Conservation (phyloP, 495 filamentous ascomycete species). For the Aspergillus bertholletiae region DNA sequence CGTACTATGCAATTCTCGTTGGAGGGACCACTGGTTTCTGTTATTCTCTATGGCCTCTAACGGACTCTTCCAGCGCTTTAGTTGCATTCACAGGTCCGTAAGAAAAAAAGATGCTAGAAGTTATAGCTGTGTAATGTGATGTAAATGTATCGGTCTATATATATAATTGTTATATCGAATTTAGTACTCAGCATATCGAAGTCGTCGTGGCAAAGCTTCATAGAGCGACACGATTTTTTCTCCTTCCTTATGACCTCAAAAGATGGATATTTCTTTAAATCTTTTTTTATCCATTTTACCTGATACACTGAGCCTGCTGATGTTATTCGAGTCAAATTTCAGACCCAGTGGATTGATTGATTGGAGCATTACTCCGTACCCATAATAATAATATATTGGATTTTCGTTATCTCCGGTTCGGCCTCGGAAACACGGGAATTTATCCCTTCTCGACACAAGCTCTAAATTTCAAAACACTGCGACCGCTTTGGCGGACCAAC, state of each 20-base stretch:
- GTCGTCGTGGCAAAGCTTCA: too few species aligned
- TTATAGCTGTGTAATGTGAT: neutral
- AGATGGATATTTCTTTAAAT: too few species aligned
- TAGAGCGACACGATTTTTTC: too few species aligned
- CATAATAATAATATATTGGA: neutral
- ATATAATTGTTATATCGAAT: too few species aligned
- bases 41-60: constrained; percentile 66
- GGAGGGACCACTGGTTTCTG: constrained; percentile 69
- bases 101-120: neutral
- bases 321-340: too few species aligned
- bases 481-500: neutral
- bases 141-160: neutral
- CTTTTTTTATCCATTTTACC: too few species aligned
- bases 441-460: neutral
- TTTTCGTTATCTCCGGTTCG: constrained; percentile 15
- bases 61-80: constrained; percentile 51
- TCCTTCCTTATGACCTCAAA: too few species aligned
- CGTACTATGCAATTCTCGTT: constrained; percentile 73
- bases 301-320: too few species aligned
- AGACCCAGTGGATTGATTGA: too few species aligned
- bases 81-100: constrained; percentile 10
- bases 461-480: neutral
- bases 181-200: too few species aligned
- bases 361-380: too few species aligned
- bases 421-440: constrained; percentile 9